A percentile compares a stretch with the other conserved stretches of the same genome.
Conservation (phyloP, 352 stramenopile genomes). For the Pythium aquatile region DNA sequence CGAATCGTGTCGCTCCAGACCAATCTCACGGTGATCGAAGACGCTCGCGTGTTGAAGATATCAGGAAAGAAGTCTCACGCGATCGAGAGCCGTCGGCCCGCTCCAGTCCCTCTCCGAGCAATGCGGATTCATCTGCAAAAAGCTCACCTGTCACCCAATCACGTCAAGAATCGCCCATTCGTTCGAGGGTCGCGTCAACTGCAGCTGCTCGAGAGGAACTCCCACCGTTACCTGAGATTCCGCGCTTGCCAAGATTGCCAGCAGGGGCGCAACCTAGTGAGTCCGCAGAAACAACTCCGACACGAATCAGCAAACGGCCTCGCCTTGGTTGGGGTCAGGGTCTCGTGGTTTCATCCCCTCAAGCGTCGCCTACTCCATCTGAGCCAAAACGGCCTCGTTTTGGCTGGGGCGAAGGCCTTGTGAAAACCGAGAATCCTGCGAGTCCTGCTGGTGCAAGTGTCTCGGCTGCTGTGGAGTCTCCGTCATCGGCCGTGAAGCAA, state of each 20-base stretch:
- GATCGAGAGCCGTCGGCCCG: constrained; percentile 15
- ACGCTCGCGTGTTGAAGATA: constrained; percentile 25
- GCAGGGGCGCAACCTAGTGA: constrained; percentile 14
- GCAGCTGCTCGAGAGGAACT: constrained; percentile 42
- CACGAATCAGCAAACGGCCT: constrained; percentile 56
- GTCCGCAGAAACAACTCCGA: constrained; percentile 35
- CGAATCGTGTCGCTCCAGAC: constrained; percentile 5
- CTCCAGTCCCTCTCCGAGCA: constrained; percentile 8
- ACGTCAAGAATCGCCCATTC: constrained; percentile 12
- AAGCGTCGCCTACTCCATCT: constrained; percentile 30
- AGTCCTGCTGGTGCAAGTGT: not conserved
- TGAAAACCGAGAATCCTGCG: constrained; percentile 32
- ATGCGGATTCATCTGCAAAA: constrained; percentile 1
- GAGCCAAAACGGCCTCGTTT: constrained; percentile 75
- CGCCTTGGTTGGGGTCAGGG: constrained; percentile 83
- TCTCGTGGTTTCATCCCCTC: constrained; percentile 48
- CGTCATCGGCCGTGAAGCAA: not conserved
- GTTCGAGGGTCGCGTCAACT: constrained; percentile 3
- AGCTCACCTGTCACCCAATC: not conserved
- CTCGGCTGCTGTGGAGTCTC: not conserved
- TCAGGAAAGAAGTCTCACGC: constrained; percentile 24
- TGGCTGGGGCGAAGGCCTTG: constrained; percentile 78
- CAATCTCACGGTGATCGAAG: constrained; percentile 15
- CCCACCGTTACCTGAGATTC: constrained; percentile 65
- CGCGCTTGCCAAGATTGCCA: constrained; percentile 19